phyloP scores from a whole-genome alignment of 1,284 basidiomycete genomes.

The Apiotrichum porosum region DNA sequence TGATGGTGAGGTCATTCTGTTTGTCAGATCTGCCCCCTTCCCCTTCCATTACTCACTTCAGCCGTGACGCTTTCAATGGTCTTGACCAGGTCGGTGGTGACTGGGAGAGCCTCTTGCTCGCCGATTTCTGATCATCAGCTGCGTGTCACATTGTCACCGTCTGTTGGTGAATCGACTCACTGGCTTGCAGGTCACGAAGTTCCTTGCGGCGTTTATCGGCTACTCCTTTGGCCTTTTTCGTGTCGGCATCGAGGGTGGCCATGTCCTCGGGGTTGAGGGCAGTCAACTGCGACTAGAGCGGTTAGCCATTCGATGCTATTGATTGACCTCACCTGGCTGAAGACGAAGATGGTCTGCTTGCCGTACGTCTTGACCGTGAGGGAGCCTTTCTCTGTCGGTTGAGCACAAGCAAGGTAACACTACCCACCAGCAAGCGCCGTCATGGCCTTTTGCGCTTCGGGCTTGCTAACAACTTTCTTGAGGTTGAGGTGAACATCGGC shows the following conservation, averaged over 20 bases:
- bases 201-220: conserved; percentile 61
- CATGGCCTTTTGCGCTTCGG: conserved; percentile 74
- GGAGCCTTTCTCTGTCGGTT: conserved; percentile 32
- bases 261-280: conserved; percentile 10
- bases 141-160: no score
- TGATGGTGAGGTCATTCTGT: conserved; percentile 32
- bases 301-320: neutral
- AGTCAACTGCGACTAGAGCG: conserved; percentile 7
- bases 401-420: neutral
- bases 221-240: conserved; percentile 58
- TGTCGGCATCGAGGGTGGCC: conserved; percentile 41
- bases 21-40: neutral
- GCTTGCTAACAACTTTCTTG: conserved; percentile 75
- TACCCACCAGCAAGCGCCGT: conserved; percentile 62
- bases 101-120: conserved; percentile 60
- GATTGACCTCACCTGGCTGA: conserved; percentile 39
- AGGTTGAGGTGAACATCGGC: conserved; percentile 83
- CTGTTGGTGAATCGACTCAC: conserved; percentile 47
- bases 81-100: conserved; percentile 58
- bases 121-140: conserved; percentile 56
- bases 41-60: conserved; percentile 24
- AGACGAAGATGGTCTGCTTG: conserved; percentile 60
- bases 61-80: conserved; percentile 33
- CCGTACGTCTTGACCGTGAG: conserved; percentile 54
- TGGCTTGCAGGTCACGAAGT: conserved; percentile 55